These are phyloP conservation scores for Somion occarium DNA, from an alignment of 1,284 basidiomycete genomes.

Conservation along the genomic window DNA sequence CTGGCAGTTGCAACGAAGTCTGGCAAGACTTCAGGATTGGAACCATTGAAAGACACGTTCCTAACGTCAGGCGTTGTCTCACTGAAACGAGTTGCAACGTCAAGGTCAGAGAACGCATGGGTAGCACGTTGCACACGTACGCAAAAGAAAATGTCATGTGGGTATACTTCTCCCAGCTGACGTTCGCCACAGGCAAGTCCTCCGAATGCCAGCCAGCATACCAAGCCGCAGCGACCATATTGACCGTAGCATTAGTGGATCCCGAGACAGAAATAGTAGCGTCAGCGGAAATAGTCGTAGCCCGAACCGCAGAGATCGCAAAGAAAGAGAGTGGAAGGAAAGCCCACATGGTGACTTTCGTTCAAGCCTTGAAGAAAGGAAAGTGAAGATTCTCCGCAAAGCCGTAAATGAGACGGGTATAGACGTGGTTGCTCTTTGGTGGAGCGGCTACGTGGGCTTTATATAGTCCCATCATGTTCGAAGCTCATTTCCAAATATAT, in stretches of 20 bases:
- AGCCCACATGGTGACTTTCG: not conserved
- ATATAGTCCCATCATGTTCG: not conserved
- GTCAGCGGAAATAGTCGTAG: not conserved
- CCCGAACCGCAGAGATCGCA: not conserved
- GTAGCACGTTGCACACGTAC: conserved; percentile 32
- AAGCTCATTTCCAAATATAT: no score
- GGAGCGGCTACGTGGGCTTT: not conserved
- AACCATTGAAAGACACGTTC: conserved; percentile 19
- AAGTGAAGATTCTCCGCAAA: not conserved
- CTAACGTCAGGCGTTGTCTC: conserved; percentile 19
- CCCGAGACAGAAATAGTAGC: not conserved
- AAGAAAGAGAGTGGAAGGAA: not conserved
- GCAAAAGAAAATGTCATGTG: conserved; percentile 63
- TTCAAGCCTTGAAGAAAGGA: not conserved
- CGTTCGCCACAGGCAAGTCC: conserved; percentile 41
- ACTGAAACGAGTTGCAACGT: conserved; percentile 11
- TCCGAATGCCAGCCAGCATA: conserved; percentile 57
- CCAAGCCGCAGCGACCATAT: conserved; percentile 51
- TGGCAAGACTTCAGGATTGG: conserved; percentile 21
- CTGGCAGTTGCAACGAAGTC: conserved; percentile 27
- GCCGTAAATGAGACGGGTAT: not conserved
- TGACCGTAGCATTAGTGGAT: conserved; percentile 17
- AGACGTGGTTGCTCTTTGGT: not conserved
- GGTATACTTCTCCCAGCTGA: conserved; percentile 61
- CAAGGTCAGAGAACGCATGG: not conserved